Conservation (phyloP, 1,284 basidiomycete genomes). For the Pascua sp. region DNA sequence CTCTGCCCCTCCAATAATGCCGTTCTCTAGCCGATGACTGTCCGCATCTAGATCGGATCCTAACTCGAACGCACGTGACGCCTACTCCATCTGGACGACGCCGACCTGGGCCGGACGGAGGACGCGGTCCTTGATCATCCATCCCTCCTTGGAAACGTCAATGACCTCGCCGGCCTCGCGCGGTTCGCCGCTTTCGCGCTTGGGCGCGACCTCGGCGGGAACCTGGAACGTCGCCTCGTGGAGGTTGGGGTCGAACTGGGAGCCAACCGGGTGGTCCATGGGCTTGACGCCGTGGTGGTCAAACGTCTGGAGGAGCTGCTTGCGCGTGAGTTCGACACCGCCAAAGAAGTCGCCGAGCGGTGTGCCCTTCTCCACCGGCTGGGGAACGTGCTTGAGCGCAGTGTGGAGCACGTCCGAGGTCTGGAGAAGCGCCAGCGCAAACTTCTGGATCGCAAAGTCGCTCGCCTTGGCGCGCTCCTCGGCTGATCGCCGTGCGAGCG, state of each 20-base stretch:
- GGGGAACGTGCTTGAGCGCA: constrained; percentile 77
- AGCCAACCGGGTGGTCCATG: constrained; percentile 64
- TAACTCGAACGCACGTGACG: too few relatives aligned
- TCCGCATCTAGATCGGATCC: too few relatives aligned
- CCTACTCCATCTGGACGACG: constrained; percentile 60
- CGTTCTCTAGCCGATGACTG: too few relatives aligned
- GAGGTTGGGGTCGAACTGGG: constrained; percentile 87
- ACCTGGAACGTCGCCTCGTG: constrained; percentile 96
- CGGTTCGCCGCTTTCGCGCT: constrained; percentile 54
- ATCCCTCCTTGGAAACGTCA: constrained; percentile 87
- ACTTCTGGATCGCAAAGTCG: constrained; percentile 88
- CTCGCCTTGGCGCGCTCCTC: constrained; percentile 88
- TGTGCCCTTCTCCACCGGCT: constrained; percentile 51
- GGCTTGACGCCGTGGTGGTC: constrained; percentile 89
- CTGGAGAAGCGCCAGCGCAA: constrained; percentile 83
- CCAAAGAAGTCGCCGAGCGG: constrained; percentile 67
- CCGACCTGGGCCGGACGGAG: constrained; percentile 95
- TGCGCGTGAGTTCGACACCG: constrained; percentile 90
- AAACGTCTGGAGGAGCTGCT: constrained; percentile 81
- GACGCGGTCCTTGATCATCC: constrained; percentile 86
- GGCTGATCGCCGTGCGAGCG: constrained; percentile 82
- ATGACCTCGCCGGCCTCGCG: constrained; percentile 78
- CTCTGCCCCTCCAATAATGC: too few relatives aligned
- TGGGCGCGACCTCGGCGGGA: constrained; percentile 61
- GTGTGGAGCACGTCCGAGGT: constrained; percentile 88